Evolutionary conservation across 495 filamentous ascomycete genomes (phyloP), one percentile per base, ranked within the genome.

Genomic region (Daldinia childiae): DNA sequence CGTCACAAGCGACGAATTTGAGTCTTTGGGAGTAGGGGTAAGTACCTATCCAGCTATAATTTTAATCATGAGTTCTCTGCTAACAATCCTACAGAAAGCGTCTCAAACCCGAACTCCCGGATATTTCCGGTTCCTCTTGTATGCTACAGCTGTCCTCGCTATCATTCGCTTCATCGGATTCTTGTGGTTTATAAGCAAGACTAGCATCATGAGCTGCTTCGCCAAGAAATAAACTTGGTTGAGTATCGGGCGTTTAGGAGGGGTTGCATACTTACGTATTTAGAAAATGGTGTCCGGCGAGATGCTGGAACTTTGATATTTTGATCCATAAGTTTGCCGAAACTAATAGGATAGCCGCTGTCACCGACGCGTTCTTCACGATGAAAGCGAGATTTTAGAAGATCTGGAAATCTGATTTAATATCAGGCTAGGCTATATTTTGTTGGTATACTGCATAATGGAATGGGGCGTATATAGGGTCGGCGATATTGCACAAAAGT

Each of bases 61-160:
- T 48, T 6, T 48, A 1, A 11, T 21, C 12, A 24, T 4, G 8
- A 2, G 19, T 48, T 48, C 43, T 9, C 9, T 21, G 19, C 43
- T 48, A 48, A 48, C 19, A 24, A 0, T 48, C 8, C 0, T 48
- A 19, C 6, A 48, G 43, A 24, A 48, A 48, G 43, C 43, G 4
- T 24, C 27, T 88, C 88, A 26, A 76, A 79, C 43, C 21, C 89
- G 95, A 76, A 97, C 95, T n/a, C 86, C 88, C 19, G 86, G 84
- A 69, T 99, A 96, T 87, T 99, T 99, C 90, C 89, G 91, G 73
- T 91, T 92, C 74, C 87, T 99, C 54, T 84, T 99, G 67, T 96
- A 91, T 86, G 91, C 93, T 38, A 99, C 94, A 17, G 95, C 95
- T 58, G 82, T 80, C 45, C 86, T 98, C 32, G 91, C 93, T 1